Evolutionary conservation across 352 stramenopile species (phyloP).

Genomic region (Globisporangium alternatum): DNA sequence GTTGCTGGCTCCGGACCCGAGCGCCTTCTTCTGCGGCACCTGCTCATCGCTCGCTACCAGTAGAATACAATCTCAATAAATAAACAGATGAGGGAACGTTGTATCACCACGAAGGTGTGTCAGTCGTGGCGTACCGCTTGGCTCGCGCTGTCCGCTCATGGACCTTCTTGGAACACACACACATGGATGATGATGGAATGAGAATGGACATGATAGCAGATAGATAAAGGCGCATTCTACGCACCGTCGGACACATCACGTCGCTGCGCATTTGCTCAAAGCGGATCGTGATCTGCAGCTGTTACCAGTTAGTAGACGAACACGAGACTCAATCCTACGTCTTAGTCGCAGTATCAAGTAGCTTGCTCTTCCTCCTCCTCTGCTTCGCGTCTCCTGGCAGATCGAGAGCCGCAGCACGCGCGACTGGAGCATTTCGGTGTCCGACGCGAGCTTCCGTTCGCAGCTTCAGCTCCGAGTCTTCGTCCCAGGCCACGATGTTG

Average conservation of each 20-base stretch:
- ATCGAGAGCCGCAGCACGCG: conserved; percentile 29
- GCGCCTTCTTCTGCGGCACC: neutral
- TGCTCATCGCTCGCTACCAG: conserved; percentile 3
- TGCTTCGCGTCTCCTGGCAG: conserved; percentile 21
- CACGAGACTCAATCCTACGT: too few relatives aligned
- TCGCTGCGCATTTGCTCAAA: conserved; percentile 30
- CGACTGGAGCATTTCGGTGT: conserved; percentile 26
- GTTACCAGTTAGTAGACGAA: neutral
- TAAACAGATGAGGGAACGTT: neutral
- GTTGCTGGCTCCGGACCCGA: conserved; percentile 4
- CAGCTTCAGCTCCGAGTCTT: conserved; percentile 17
- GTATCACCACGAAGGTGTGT: neutral
- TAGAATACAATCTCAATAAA: neutral
- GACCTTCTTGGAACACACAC: conserved; percentile 1
- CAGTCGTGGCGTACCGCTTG: neutral
- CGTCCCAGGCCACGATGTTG: conserved; percentile 28
- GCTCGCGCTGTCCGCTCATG: conserved; percentile 6
- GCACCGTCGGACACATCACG: conserved; percentile 31
- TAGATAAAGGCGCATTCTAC: neutral
- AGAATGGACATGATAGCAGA: too few relatives aligned
- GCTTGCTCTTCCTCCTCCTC: neutral
- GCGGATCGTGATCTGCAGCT: conserved; percentile 25
- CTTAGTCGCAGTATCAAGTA: conserved; percentile 24
- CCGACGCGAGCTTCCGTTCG: conserved; percentile 22
- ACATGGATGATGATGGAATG: neutral